Evolutionary conservation across 257 asterid species (phyloP), one percentile per base, ranked within the genome.

Genomic region (Nicotiana tomentosiformis): DNA sequence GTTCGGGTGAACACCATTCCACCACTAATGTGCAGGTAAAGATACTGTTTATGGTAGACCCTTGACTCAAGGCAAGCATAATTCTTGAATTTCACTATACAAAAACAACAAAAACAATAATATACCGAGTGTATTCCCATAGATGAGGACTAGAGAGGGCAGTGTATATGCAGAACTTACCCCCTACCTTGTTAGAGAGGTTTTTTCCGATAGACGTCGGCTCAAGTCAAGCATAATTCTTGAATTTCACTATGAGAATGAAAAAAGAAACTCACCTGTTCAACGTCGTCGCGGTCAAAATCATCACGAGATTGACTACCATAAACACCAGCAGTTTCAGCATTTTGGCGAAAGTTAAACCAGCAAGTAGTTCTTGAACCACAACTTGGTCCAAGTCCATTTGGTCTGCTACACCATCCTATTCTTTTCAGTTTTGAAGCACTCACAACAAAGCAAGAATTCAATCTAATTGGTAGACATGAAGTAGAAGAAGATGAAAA

Each of bases 241-340:
- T 35, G 39, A 35, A 35, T 5, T 4, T 35, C 43, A 37, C 1
- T 35, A 32, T 32, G 35, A 3, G 35, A 32, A 32, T 3, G 11
- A 2, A 43, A 43, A 7, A 43, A 0, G 0, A 43, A 43, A 43
- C 10, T 0, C 10, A 43, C 98, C 95, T 96, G 99, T 72, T 96
- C 98, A 80, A 96, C 98, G 64, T 96, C 98, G 81, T 96, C 99
- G 57, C 98, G 93, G 85, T 94, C 98, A 83, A 94, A 96, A 82
- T 96, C 98, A 67, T 96, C 94, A 18, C 98, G 94, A 46, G 89
- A 81, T 66, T 96, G 99, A 87, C 98, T 93, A 10, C 99, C 98
- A 77, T 93, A 96, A 67, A 96, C 92, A 39, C 98, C 98, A 23
- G 99, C 99, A 35, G 97, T 97, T 87, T 94, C 94, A 77, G 98